Evolutionary conservation across 2,329 filamentous ascomycete species (phyloP).

Genomic region (Neofusicoccum parvum): DNA sequence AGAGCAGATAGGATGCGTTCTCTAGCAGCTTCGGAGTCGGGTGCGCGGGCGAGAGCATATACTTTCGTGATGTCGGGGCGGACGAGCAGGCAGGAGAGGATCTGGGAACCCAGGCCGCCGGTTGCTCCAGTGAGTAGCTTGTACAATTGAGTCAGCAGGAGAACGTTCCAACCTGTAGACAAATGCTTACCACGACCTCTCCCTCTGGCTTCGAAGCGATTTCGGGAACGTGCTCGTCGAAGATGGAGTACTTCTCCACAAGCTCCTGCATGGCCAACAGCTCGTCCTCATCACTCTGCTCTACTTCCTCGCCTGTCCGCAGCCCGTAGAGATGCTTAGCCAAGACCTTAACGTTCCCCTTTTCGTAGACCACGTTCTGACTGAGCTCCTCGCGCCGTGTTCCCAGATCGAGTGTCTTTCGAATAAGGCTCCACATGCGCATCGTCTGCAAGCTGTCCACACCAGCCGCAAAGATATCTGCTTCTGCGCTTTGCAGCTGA

Average conservation of each 20-base stretch:
- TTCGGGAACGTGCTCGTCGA: constrained; percentile 32
- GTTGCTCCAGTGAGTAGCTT: constrained; percentile 64
- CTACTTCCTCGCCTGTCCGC: constrained; percentile 38
- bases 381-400: constrained; percentile 44
- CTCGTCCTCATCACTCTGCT: constrained; percentile 41
- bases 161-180: too few relatives aligned
- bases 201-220: constrained; percentile 8
- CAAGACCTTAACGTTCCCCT: constrained; percentile 52
- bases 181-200: constrained; percentile 23
- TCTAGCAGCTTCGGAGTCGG: constrained; percentile 27
- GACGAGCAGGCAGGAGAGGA: constrained; percentile 45
- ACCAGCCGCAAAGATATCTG: constrained; percentile 61
- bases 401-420: constrained; percentile 47
- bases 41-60: constrained; percentile 57
- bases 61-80: constrained; percentile 40
- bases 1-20: constrained; percentile 40
- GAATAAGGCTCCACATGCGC: constrained; percentile 50
- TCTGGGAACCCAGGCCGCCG: constrained; percentile 64
- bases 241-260: constrained; percentile 48
- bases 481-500: constrained; percentile 33
- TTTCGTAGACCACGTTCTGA: constrained; percentile 63
- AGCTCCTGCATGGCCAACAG: constrained; percentile 52
- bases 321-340: constrained; percentile 49
- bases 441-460: constrained; percentile 63
- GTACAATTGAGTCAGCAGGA: neutral